These are phyloP conservation scores for Calocera viscosa DNA, from an alignment of 768 basidiomycete species.

Conservation along the genomic window DNA sequence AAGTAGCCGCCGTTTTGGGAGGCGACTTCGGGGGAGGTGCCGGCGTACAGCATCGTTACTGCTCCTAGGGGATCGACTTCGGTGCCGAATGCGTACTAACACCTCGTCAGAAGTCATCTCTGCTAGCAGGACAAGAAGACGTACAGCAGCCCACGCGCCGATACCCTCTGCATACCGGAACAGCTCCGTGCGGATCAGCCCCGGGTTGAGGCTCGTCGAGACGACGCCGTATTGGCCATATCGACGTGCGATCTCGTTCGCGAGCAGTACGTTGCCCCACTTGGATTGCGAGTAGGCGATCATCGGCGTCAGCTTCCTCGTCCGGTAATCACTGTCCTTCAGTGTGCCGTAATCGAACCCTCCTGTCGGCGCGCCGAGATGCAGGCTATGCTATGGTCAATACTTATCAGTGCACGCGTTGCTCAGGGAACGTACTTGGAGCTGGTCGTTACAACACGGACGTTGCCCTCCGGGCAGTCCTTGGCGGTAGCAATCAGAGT, in stretches of 20 bases:
- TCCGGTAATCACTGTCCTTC: background rate
- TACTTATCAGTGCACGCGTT: background rate
- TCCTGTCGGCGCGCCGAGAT: background rate
- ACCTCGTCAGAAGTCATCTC: background rate
- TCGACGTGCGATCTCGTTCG: slow-evolving; percentile 12
- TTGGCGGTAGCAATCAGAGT: slow-evolving; percentile 28
- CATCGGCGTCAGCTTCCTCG: background rate
- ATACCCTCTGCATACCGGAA: background rate
- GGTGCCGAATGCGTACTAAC: background rate
- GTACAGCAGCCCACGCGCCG: background rate
- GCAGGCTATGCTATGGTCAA: background rate
- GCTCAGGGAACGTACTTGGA: slow-evolving; percentile 24
- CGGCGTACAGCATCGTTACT: slow-evolving; percentile 36
- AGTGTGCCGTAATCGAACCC: background rate
- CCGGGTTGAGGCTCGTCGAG: slow-evolving; percentile 11
- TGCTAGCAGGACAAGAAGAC: background rate
- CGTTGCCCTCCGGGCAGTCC: slow-evolving; percentile 31
- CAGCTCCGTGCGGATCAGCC: slow-evolving; percentile 7
- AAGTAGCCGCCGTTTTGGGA: background rate
- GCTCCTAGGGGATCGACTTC: slow-evolving; percentile 24
- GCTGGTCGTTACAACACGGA: slow-evolving; percentile 39
- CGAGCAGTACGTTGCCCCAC: slow-evolving; percentile 10
- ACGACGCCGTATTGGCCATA: slow-evolving; percentile 12
- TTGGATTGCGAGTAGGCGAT: background rate
- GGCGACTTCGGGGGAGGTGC: slow-evolving; percentile 32